Evolutionary conservation across 768 basidiomycete species (phyloP), one percentile per base, ranked within the genome.

Genomic region (Lentinula detonsa): DNA sequence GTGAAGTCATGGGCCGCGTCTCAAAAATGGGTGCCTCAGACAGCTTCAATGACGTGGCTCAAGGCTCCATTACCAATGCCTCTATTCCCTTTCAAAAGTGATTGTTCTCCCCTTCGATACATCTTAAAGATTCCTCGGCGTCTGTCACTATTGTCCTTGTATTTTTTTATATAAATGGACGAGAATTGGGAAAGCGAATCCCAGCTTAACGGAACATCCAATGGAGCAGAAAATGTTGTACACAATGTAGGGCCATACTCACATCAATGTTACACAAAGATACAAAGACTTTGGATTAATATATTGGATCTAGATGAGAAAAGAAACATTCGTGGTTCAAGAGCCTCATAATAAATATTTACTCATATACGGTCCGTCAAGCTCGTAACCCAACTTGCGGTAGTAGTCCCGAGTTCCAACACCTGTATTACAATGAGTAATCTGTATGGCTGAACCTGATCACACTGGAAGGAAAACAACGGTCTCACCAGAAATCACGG

Each of bases 351-450:
- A 67, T 69, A 91, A 70, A 34, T 80, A 80, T 74, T 97, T 97
- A 79, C 90, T 93, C 96, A 99, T 99, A 73, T 98, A 99, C 18
- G 95, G 95, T 0, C 96, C 96, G 68, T 98, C 95, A 60, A 98
- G 77, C 73, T 90, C 87, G 73, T 98, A 98, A 6, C 95, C 95
- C 60, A 98, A 76, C 71, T 93, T 88, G 61, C 93, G 84, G 73
- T 98, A 99, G 73, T 99, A 99, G 72, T 96, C 95, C 68, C 97
- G 82, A 11, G 97, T 98, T 18, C 97, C 97, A 62, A 99, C 95
- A 63, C 93, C 92, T 90, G 37, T 39, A 64, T 42, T 31, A 8
- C 57, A 50, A 49, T n/a, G 15, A 64, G 42, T 39, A 8, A 61
- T 9, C 48, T 8, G 18, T 15, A 34, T 39, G 33, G 5, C 51